phyloP scores from a whole-genome alignment of 2,329 filamentous ascomycete species.

The Pyricularia pennisetigena region DNA sequence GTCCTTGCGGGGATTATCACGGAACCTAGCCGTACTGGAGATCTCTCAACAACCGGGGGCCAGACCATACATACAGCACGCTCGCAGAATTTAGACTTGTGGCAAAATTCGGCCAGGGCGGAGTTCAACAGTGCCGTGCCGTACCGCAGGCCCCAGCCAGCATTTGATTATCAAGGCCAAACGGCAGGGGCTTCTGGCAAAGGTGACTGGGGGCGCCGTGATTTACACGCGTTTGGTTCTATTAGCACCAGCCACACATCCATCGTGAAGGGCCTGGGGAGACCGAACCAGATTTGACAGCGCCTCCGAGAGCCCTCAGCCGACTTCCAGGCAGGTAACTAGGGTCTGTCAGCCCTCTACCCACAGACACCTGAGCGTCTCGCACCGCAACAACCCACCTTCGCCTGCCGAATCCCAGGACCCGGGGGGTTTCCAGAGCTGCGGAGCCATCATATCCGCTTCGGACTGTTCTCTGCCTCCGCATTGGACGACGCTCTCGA shows the following conservation, averaged over 20 bases:
- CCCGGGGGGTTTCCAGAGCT: neutral
- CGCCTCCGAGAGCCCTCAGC: neutral
- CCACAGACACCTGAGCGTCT: neutral
- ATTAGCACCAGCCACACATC: neutral
- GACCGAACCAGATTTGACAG: neutral
- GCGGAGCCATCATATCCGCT: neutral
- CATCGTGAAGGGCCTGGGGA: neutral
- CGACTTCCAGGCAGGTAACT: neutral
- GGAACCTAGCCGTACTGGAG: neutral
- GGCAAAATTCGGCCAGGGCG: neutral
- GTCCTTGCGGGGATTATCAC: neutral
- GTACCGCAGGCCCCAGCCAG: neutral
- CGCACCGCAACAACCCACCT: neutral
- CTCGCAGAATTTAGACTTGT: neutral
- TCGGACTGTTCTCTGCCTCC: conserved; percentile 1
- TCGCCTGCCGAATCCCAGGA: neutral
- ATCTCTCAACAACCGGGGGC: neutral
- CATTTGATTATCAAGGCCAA: neutral
- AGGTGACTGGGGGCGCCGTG: neutral
- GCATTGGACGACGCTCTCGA: neutral
- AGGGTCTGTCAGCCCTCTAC: neutral
- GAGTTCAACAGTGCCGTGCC: neutral
- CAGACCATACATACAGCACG: neutral
- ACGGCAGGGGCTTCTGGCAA: neutral
- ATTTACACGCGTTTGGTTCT: neutral